Evolutionary conservation across 2,329 filamentous ascomycete genomes (phyloP).

Genomic region (Ilyonectria robusta): DNA sequence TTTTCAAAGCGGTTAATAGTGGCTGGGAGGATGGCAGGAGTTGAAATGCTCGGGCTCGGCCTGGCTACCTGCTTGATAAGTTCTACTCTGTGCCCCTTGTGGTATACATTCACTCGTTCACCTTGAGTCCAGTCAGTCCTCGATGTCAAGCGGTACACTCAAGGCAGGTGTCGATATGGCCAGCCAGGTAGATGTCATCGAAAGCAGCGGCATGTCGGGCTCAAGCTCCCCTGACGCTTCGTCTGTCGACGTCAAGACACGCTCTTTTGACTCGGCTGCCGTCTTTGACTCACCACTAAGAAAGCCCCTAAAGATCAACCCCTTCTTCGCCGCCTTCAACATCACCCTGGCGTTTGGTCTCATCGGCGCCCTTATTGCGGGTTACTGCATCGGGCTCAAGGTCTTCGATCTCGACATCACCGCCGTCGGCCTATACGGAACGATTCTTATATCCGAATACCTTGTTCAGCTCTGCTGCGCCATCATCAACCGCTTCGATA

Average conservation of each 20-base stretch:
- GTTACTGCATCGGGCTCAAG: not conserved
- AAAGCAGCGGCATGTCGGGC: not conserved
- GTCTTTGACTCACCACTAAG: not conserved
- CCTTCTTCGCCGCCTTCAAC: not conserved
- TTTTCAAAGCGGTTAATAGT: too few relatives aligned
- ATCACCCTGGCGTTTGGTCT: not conserved
- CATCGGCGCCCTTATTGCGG: not conserved
- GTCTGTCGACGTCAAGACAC: not conserved
- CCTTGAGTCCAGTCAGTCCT: not conserved
- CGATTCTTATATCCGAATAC: conserved; percentile 31
- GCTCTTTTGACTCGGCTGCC: not conserved
- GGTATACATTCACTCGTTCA: conserved; percentile 16
- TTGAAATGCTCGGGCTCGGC: too few relatives aligned
- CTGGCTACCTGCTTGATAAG: not conserved
- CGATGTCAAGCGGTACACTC: not conserved
- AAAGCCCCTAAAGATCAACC: not conserved
- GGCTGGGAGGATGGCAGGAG: too few relatives aligned
- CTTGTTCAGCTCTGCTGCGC: conserved; percentile 31
- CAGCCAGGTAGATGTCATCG: not conserved
- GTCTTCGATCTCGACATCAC: conserved; percentile 22
- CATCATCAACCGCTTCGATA: conserved; percentile 29
- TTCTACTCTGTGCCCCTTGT: not conserved
- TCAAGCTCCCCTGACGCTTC: not conserved
- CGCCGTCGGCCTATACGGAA: conserved; percentile 32
- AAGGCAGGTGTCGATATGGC: conserved; percentile 1